Percentiles rank a stretch among this genome's conserved stretches.
Conservation (phyloP, 2,329 filamentous ascomycete genomes). For the Raffaelea arxii region DNA sequence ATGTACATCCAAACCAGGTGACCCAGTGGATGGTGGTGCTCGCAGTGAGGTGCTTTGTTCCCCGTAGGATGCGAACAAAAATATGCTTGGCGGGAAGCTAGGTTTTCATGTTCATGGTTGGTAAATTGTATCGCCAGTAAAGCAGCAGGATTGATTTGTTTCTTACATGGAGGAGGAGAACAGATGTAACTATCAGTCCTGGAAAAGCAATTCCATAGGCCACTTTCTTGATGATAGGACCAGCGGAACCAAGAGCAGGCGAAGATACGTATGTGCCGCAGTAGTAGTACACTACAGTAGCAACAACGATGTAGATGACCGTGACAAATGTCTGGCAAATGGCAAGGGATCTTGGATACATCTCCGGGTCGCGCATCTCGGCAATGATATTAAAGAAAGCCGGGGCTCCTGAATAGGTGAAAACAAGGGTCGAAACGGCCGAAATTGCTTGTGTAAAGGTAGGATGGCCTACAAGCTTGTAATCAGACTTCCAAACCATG, state of each 20-base stretch:
- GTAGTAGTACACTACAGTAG: slow-evolving; percentile 51
- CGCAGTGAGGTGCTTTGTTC: slow-evolving; percentile 18
- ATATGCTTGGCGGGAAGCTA: slow-evolving; percentile 20
- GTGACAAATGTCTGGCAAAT: slow-evolving; percentile 8
- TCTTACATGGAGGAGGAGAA: slow-evolving; percentile 18
- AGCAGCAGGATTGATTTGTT: too few relatives aligned
- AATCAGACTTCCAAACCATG: slow-evolving; percentile 46
- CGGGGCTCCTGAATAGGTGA: slow-evolving; percentile 48
- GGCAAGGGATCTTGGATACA: not conserved
- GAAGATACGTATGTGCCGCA: slow-evolving; percentile 54
- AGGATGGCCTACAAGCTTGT: slow-evolving; percentile 43
- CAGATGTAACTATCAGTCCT: slow-evolving; percentile 36
- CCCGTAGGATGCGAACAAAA: slow-evolving; percentile 21
- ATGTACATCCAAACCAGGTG: slow-evolving; percentile 19
- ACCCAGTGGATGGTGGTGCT: slow-evolving; percentile 20
- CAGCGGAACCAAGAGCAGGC: slow-evolving; percentile 51
- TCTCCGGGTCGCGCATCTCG: slow-evolving; percentile 48
- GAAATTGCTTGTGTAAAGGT: slow-evolving; percentile 50
- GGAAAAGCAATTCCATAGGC: slow-evolving; percentile 48
- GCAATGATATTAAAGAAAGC: slow-evolving; percentile 55
- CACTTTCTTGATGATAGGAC: slow-evolving; percentile 48
- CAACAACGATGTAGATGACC: slow-evolving; percentile 51
- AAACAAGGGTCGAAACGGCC: slow-evolving; percentile 47
- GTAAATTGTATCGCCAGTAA: too few relatives aligned
- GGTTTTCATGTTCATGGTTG: too few relatives aligned